These are phyloP conservation scores for Aspergillus alliaceus DNA, from an alignment of 2,329 filamentous ascomycete species.

Conservation along the genomic window DNA sequence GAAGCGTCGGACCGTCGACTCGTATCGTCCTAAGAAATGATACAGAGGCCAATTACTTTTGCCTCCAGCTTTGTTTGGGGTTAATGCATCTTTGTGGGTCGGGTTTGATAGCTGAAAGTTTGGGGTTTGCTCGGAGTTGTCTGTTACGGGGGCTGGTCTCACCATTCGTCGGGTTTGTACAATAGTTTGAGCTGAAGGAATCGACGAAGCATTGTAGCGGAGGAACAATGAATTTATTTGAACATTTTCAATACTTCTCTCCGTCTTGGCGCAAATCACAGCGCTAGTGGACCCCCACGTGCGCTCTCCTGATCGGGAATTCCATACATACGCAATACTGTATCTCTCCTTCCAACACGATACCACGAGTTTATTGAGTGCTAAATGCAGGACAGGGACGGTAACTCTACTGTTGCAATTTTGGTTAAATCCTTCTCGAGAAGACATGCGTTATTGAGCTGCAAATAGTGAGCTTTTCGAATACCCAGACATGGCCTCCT, in stretches of 20 bases:
- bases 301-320: constrained; percentile 3
- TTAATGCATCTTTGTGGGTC: not conserved
- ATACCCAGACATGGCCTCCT: constrained; percentile 23
- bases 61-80: not conserved
- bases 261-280: constrained; percentile 10
- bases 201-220: not conserved
- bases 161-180: not conserved
- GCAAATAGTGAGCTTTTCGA: not conserved
- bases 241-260: not conserved
- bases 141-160: not conserved
- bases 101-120: not conserved
- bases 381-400: not conserved
- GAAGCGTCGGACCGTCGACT: constrained; percentile 20
- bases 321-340: not conserved
- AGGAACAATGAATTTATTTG: not conserved
- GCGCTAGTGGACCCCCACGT: constrained; percentile 12
- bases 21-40: constrained; percentile 22
- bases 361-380: not conserved
- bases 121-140: not conserved
- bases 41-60: not conserved
- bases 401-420: not conserved
- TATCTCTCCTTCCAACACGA: not conserved
- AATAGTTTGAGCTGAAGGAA: not conserved
- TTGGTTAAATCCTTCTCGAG: not conserved
- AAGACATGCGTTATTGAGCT: constrained; percentile 1